Evolutionary conservation across 371 early-diverging fungal species (phyloP).

Genomic region (Rhizopus arrhizus): DNA sequence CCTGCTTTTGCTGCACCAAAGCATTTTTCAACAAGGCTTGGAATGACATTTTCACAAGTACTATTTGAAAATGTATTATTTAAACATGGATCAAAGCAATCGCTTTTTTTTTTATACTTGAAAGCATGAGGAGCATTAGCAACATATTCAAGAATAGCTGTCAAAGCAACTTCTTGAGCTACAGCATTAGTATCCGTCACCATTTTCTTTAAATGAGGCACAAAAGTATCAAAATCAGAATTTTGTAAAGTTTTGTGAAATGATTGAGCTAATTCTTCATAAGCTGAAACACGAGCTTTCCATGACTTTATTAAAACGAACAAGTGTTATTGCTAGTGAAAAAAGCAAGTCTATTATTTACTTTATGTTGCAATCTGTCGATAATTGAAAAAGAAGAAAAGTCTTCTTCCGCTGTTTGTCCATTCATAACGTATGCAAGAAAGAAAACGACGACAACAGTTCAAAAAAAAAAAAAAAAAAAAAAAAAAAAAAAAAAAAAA

Average conservation of each 20-base stretch:
- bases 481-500: neutral
- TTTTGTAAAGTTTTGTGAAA: constrained; percentile 65
- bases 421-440: constrained; percentile 12
- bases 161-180: constrained; percentile 89
- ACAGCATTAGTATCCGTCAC: constrained; percentile 86
- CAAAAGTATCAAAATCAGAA: constrained; percentile 71
- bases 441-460: constrained; percentile 3
- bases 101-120: constrained; percentile 47
- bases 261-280: constrained; percentile 76
- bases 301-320: constrained; percentile 65
- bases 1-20: constrained; percentile 81
- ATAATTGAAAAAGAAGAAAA: constrained; percentile 65
- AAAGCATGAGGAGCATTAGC: constrained; percentile 79
- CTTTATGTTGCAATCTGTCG: constrained; percentile 77
- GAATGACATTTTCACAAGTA: constrained; percentile 70
- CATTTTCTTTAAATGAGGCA: constrained; percentile 75
- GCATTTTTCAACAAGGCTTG: constrained; percentile 87
- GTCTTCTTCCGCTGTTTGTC: constrained; percentile 57
- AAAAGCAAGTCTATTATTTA: constrained; percentile 25
- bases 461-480: neutral
- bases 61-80: constrained; percentile 31
- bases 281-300: constrained; percentile 92
- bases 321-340: no score
- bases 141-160: constrained; percentile 74
- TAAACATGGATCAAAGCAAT: no score